Evolutionary conservation across 2,329 filamentous ascomycete species (phyloP).

Genomic region (Paecilomyces dactylethromorphus): DNA sequence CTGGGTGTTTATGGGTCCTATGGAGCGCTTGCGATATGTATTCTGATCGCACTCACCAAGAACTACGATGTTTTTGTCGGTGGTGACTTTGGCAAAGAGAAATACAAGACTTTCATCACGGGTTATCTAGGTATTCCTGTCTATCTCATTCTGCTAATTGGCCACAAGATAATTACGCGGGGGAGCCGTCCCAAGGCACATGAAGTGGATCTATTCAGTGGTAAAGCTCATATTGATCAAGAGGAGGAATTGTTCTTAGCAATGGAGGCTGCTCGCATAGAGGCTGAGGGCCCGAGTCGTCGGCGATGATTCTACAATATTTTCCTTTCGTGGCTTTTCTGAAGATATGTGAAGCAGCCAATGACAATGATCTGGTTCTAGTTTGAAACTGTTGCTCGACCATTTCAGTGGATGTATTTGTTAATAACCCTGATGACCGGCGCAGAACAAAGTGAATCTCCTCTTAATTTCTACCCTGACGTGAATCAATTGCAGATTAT

Average conservation of each 20-base stretch:
- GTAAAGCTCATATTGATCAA: slow-evolving; percentile 64
- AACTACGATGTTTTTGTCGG: slow-evolving; percentile 67
- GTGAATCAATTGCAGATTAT: too few relatives aligned
- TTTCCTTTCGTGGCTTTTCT: too few relatives aligned
- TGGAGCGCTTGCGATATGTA: slow-evolving; percentile 60
- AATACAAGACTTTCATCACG: slow-evolving; percentile 69
- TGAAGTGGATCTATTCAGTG: slow-evolving; percentile 60
- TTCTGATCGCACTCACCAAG: slow-evolving; percentile 69
- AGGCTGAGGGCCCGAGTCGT: too few relatives aligned
- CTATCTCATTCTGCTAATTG: slow-evolving; percentile 61
- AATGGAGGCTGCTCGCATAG: slow-evolving; percentile 38
- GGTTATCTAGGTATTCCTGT: slow-evolving; percentile 69
- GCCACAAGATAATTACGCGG: slow-evolving; percentile 54
- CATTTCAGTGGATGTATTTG: too few relatives aligned
- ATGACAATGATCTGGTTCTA: too few relatives aligned
- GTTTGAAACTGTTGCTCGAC: too few relatives aligned
- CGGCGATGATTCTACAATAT: too few relatives aligned
- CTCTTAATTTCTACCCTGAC: too few relatives aligned
- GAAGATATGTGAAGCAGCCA: too few relatives aligned
- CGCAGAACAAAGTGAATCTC: too few relatives aligned
- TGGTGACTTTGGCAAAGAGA: slow-evolving; percentile 55
- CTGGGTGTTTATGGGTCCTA: slow-evolving; percentile 62
- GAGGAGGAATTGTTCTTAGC: slow-evolving; percentile 64
- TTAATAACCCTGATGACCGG: too few relatives aligned
- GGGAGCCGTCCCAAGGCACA: slow-evolving; percentile 48